These are phyloP conservation scores for Chrysoporthe cubensis DNA, from an alignment of 2,329 filamentous ascomycete species.

Conservation along the genomic window DNA sequence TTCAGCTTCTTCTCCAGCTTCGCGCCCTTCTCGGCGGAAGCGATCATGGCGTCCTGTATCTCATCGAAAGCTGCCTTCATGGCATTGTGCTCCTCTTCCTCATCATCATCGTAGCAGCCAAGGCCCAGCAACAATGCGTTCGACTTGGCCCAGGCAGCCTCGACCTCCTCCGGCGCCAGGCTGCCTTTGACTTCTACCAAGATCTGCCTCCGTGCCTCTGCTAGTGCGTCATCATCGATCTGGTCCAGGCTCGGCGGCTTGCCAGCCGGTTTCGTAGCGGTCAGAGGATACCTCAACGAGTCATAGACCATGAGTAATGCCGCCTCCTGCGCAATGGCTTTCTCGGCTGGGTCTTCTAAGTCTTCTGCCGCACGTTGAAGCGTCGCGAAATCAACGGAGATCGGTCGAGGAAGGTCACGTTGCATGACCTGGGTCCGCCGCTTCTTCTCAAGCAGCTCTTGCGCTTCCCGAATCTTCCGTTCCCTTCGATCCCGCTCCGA, in stretches of 20 bases:
- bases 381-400: constrained; percentile 69
- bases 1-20: constrained; percentile 94
- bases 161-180: constrained; percentile 54
- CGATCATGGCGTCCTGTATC: constrained; percentile 73
- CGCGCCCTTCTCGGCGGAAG: constrained; percentile 77
- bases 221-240: constrained; percentile 73
- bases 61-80: constrained; percentile 75
- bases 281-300: constrained; percentile 73
- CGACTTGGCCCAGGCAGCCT: constrained; percentile 56
- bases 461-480: constrained; percentile 71
- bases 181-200: constrained; percentile 66
- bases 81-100: constrained; percentile 67
- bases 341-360: constrained; percentile 66
- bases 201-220: constrained; percentile 77
- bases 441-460: constrained; percentile 72
- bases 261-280: constrained; percentile 67
- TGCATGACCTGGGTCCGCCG: constrained; percentile 93
- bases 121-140: constrained; percentile 74
- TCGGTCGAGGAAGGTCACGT: constrained; percentile 76
- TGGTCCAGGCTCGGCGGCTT: constrained; percentile 61
- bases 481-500: constrained; percentile 82
- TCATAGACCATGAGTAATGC: constrained; percentile 83
- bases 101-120: constrained; percentile 77
- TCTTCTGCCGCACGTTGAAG: constrained; percentile 67
- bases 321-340: constrained; percentile 75